Conservation (phyloP, 805 yeast genomes). For the Ogataea haglerorum region DNA sequence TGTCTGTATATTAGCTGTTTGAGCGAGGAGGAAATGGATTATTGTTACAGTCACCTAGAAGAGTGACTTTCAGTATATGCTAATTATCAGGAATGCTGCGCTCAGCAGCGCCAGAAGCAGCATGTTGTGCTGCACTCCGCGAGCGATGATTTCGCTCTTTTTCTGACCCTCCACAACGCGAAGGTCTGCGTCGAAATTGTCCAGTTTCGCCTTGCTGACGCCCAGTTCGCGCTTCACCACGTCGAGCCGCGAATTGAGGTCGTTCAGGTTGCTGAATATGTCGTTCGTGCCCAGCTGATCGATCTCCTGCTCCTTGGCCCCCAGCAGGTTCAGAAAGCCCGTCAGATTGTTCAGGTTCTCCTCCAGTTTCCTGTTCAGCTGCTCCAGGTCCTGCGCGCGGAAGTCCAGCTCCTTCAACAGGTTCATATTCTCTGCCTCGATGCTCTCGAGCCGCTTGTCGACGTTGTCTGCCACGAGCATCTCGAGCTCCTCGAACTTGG, state of each 20-base stretch:
- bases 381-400: constrained; percentile 27
- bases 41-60: constrained; percentile 29
- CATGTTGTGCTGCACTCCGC: constrained; percentile 13
- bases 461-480: constrained; percentile 24
- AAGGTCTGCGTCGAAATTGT: constrained; percentile 20
- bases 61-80: constrained; percentile 11
- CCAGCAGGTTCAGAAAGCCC: constrained; percentile 27
- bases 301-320: constrained; percentile 28
- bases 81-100: constrained; percentile 10
- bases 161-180: constrained; percentile 19
- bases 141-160: constrained; percentile 12
- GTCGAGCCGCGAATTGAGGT: constrained; percentile 27
- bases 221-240: constrained; percentile 21
- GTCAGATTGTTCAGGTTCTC: constrained; percentile 28
- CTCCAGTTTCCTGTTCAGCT: constrained; percentile 29
- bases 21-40: constrained; percentile 66
- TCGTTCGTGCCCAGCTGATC: constrained; percentile 19
- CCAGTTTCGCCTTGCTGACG: constrained; percentile 22
- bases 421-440: constrained; percentile 30
- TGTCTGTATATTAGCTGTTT: constrained; percentile 78
- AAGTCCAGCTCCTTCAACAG: constrained; percentile 28
- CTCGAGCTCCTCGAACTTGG: constrained; percentile 29
- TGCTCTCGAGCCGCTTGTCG: constrained; percentile 21
- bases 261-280: constrained; percentile 28
- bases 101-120: constrained; percentile 7